These are phyloP conservation scores for Pleodorina starrii DNA, from an alignment of 139 green algal species.

Conservation along the genomic window DNA sequence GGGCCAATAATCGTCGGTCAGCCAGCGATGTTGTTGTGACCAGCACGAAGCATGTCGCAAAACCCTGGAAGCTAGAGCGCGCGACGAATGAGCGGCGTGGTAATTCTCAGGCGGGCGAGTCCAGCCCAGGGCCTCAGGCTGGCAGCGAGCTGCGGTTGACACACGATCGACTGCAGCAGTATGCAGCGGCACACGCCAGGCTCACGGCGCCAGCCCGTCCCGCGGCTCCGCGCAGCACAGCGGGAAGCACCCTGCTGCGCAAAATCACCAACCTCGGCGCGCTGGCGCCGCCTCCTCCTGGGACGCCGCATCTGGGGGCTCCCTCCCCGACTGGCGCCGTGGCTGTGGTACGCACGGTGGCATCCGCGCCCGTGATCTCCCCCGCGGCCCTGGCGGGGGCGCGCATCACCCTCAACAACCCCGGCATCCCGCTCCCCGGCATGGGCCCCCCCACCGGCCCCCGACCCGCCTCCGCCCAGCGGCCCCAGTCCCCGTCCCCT, in stretches of 20 bases:
- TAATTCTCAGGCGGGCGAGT: background rate
- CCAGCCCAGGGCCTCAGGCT: background rate
- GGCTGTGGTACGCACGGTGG: background rate
- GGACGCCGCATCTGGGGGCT: background rate
- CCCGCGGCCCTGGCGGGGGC: background rate
- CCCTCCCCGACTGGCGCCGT: background rate
- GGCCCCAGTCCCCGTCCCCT: background rate
- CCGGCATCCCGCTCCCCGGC: background rate
- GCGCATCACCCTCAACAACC: background rate
- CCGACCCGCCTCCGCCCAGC: background rate
- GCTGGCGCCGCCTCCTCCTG: background rate
- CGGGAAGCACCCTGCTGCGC: background rate
- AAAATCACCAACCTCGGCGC: constrained; percentile 15
- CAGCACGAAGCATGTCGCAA: constrained; percentile 12
- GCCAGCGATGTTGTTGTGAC: background rate
- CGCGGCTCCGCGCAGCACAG: background rate
- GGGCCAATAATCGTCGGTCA: background rate
- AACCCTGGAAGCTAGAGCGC: background rate
- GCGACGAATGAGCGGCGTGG: background rate
- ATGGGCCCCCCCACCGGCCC: background rate
- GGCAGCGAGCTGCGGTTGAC: constrained; percentile 5
- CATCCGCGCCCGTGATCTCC: background rate
- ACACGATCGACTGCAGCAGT: constrained; percentile 34
- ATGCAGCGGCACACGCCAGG: constrained; percentile 17
- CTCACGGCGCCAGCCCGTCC: constrained; percentile 15